Evolutionary conservation across 2,329 filamentous ascomycete genomes (phyloP), one percentile per base, ranked within the genome.

Genomic region (Raffaelea arxii): DNA sequence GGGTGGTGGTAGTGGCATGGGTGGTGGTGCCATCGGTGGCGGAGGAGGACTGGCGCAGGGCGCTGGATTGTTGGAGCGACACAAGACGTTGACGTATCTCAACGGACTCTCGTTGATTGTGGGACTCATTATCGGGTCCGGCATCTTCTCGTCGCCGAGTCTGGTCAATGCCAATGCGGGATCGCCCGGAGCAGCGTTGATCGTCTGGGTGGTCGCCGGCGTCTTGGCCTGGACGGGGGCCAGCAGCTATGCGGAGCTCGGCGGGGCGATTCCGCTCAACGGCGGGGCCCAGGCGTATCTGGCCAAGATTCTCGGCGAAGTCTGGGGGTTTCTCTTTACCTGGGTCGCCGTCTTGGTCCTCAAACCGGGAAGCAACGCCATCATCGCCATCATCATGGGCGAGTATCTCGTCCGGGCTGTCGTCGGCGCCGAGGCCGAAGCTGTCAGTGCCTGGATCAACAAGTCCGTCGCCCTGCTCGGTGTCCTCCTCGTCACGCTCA

Each of bases 301-400:
- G 38, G 83, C 87, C 54, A 97, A 97, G 67, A 98, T 95, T 49
- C 94, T 96, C 63, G 91, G 91, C 46, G 92, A 98, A 66, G 71
- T 95, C 58, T 79, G 82, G 1, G 92, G 92, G 0, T 98, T 98
- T 60, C 70, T 97, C 27, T 98, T 96, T 64, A 94, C 90, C 2
- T 98, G 92, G 92, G 89, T 87, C 44, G 90, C 92, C 1, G 88
- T 97, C 16, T 77, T 92, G 50, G 92, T 98, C 12, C 71, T 98
- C 51, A 97, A 96, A 67, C 92, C 92, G 1, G 92, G 92, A 3
- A 86, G 86, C 35, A 83, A 89, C 10, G 92, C 92, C 51, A 98
- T 98, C 60, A 88, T 98, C 53, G 78, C 91, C 54, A 96, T 98
- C 55, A 96, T 98, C 58, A 96, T 97, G 72, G 92, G 92, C 38